phyloP scores from a whole-genome alignment of 257 asterid species.

The Petunia secreta region DNA sequence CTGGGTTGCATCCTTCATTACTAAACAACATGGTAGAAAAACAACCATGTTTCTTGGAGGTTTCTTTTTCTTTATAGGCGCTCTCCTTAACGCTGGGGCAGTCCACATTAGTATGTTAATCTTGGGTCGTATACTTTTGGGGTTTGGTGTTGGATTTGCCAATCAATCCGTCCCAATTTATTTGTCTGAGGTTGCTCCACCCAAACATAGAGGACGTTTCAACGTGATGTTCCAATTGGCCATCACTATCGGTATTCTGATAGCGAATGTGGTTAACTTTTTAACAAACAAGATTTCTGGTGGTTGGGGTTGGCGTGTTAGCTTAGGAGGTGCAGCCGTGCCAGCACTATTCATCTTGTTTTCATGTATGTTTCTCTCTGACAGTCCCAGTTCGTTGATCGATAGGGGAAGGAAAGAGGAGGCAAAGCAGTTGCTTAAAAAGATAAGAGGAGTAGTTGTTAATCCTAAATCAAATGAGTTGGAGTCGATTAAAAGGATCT shows the following conservation, averaged over 20 bases:
- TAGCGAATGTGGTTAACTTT: conserved; percentile 30
- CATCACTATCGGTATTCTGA: conserved; percentile 30
- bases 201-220: conserved; percentile 30
- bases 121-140: conserved; percentile 15
- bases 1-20: not conserved
- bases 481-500: too few relatives aligned
- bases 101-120: conserved; percentile 28
- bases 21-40: not conserved
- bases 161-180: conserved; percentile 33
- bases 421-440: not conserved
- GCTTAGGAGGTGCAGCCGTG: conserved; percentile 27
- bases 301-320: conserved; percentile 38
- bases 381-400: not conserved
- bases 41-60: conserved; percentile 5
- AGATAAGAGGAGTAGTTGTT: not conserved
- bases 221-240: conserved; percentile 31
- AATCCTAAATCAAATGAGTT: too few relatives aligned
- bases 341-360: conserved; percentile 27
- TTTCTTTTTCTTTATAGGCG: conserved; percentile 26
- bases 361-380: conserved; percentile 13
- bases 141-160: conserved; percentile 7
- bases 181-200: conserved; percentile 33
- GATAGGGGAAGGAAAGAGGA: not conserved
- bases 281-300: conserved; percentile 21
- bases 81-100: not conserved